phyloP scores from a whole-genome alignment of 352 stramenopile genomes.

The Phytophthora palmivora region DNA sequence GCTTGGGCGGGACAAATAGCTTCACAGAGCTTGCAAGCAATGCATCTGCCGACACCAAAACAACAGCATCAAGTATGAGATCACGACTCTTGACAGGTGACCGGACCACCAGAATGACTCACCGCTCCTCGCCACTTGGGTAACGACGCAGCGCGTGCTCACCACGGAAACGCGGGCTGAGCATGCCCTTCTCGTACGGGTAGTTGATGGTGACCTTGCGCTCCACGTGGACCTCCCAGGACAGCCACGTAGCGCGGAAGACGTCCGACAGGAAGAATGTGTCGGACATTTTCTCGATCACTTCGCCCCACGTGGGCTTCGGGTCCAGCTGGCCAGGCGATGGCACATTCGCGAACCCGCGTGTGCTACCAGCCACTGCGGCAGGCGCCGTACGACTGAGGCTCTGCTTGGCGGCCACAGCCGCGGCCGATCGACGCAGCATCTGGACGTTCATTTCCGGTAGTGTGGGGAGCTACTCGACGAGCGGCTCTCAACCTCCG shows the following conservation, averaged over 20 bases:
- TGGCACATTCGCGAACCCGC: conserved; percentile 43
- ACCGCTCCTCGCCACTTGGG: conserved; percentile 98
- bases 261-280: conserved; percentile 88
- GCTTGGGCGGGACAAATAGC: conserved; percentile 99
- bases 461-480: conserved; percentile 32
- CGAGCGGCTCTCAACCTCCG: conserved; percentile 17
- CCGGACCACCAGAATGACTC: conserved; percentile 36
- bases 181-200: conserved; percentile 97
- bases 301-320: conserved; percentile 71
- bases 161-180: conserved; percentile 98
- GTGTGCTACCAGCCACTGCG: conserved; percentile 20
- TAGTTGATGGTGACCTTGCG: conserved; percentile 99
- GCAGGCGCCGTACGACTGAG: conserved; percentile 21
- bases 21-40: conserved; percentile 99
- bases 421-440: conserved; percentile 67
- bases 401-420: conserved; percentile 40
- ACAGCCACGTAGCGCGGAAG: conserved; percentile 79
- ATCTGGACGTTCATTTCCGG: conserved; percentile 56
- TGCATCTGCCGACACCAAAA: conserved; percentile 85
- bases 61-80: conserved; percentile 9
- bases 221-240: conserved; percentile 85
- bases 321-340: conserved; percentile 39
- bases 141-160: conserved; percentile 99
- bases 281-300: conserved; percentile 85
- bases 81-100: conserved; percentile 8